Evolutionary conservation across 768 basidiomycete genomes (phyloP).

Genomic region (Termitomyces sp.): DNA sequence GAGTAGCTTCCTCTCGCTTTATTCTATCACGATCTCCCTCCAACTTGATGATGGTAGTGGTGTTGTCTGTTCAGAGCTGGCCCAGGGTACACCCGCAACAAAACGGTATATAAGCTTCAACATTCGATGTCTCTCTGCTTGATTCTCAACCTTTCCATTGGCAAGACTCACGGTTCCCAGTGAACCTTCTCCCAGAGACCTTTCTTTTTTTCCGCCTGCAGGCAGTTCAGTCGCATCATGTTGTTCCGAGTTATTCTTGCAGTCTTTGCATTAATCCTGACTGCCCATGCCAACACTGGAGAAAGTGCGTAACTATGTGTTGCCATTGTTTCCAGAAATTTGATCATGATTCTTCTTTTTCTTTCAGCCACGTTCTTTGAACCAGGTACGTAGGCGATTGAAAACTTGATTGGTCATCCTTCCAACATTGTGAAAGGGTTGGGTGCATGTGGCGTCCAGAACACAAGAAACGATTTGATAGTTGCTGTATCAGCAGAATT

Average conservation of each 20-base stretch:
- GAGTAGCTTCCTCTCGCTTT: background rate
- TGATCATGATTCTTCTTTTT: background rate
- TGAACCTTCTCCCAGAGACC: background rate
- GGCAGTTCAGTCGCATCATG: background rate
- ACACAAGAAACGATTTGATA: background rate
- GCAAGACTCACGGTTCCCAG: background rate
- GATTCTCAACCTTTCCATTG: background rate
- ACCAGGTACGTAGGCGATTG: background rate
- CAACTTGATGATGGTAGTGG: background rate
- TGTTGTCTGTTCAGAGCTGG: background rate
- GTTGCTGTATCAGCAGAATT: background rate
- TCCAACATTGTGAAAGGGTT: background rate
- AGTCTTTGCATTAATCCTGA: background rate
- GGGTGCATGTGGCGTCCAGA: background rate
- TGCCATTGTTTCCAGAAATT: background rate
- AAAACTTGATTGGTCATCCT: background rate
- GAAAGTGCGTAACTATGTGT: background rate
- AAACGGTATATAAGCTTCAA: no score
- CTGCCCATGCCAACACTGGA: background rate
- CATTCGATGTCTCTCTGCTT: background rate
- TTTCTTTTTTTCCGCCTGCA: background rate
- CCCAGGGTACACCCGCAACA: background rate
- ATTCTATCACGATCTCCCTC: background rate
- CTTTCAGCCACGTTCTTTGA: background rate
- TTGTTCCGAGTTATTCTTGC: background rate